Conservation (phyloP, 176 grass and related monocot species). For the Raddia distichophylla region DNA sequence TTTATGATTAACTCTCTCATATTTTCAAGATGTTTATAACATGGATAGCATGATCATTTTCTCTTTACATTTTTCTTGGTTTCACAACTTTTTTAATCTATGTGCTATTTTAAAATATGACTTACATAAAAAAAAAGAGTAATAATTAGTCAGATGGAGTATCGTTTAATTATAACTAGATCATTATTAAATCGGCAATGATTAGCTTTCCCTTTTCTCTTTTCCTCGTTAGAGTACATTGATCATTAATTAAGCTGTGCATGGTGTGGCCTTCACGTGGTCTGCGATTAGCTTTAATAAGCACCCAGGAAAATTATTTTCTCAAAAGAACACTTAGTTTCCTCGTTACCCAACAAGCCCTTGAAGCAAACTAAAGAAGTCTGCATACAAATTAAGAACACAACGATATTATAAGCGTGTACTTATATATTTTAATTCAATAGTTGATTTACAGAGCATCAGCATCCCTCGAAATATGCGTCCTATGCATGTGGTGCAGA, state of each 20-base stretch:
- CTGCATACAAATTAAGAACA: neutral
- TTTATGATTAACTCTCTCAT: too few relatives aligned
- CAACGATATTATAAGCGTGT: neutral
- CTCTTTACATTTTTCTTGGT: too few relatives aligned
- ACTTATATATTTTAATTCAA: neutral
- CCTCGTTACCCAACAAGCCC: slow-evolving; percentile 43
- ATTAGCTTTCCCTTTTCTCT: slow-evolving; percentile 19
- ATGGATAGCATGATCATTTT: too few relatives aligned
- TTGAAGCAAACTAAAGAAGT: neutral
- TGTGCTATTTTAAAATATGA: too few relatives aligned
- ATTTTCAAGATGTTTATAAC: too few relatives aligned
- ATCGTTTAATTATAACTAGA: neutral
- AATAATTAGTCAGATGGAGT: slow-evolving; percentile 5
- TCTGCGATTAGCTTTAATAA: slow-evolving; percentile 14
- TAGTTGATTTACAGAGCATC: too few relatives aligned
- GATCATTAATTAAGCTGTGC: neutral
- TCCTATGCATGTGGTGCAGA: too few relatives aligned
- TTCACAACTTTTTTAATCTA: too few relatives aligned
- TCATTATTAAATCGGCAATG: slow-evolving; percentile 26
- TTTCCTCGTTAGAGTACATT: slow-evolving; percentile 27
- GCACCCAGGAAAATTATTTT: slow-evolving; percentile 30
- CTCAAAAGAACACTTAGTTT: slow-evolving; percentile 37
- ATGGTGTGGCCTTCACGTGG: slow-evolving; percentile 18
- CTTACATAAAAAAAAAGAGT: too few relatives aligned
- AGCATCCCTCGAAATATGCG: too few relatives aligned